Percentiles rank a stretch among this genome's conserved stretches.
phyloP scores from a whole-genome alignment of 108 stramenopile species.

The Skeletonema grethae region DNA sequence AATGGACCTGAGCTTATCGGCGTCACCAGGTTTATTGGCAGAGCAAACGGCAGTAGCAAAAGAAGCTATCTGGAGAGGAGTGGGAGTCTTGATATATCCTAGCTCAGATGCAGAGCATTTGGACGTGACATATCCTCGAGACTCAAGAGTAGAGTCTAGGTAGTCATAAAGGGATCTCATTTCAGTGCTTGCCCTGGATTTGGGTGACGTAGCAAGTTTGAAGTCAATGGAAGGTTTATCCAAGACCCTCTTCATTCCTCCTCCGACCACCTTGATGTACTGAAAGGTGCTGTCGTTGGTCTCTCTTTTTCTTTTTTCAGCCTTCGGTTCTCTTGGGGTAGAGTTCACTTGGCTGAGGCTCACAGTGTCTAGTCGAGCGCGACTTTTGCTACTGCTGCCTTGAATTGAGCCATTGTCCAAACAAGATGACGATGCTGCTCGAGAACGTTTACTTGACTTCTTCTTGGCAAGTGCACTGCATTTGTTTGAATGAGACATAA shows the following conservation, averaged over 20 bases:
- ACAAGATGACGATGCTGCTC: background rate
- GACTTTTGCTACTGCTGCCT: background rate
- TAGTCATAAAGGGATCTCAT: slow-evolving; percentile 23
- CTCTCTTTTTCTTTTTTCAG: background rate
- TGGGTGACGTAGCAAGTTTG: background rate
- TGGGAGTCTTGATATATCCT: slow-evolving; percentile 32
- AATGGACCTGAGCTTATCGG: slow-evolving; percentile 28
- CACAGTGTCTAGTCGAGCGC: background rate
- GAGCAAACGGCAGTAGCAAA: slow-evolving; percentile 44
- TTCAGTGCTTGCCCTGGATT: background rate
- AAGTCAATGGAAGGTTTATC: background rate
- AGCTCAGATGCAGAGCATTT: slow-evolving; percentile 25
- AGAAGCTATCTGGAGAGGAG: slow-evolving; percentile 45
- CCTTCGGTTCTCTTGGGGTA: background rate
- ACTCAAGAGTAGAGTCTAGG: slow-evolving; percentile 24
- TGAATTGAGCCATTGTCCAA: background rate
- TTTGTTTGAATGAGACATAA: background rate
- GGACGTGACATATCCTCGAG: slow-evolving; percentile 26
- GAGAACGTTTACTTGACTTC: background rate
- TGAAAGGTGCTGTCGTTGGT: background rate
- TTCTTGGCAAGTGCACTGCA: background rate
- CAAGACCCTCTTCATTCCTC: slow-evolving; percentile 6
- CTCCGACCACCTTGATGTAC: slow-evolving; percentile 28
- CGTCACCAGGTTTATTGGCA: slow-evolving; percentile 32
- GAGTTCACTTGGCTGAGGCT: background rate